Conservation (phyloP, 345 rosid genomes). For the Geranium rotundifolium region DNA sequence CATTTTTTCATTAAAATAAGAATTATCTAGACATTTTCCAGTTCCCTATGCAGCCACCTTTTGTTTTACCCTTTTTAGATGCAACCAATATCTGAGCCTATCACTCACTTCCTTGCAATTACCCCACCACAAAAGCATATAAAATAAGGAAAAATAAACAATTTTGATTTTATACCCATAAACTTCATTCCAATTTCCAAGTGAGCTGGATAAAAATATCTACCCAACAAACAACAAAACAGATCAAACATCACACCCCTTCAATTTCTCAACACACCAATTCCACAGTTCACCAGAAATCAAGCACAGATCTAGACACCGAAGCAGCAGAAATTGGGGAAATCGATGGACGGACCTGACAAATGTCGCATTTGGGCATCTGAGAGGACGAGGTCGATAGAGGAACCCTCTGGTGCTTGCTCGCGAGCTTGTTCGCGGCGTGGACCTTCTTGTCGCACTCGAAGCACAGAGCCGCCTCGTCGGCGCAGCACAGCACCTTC, state of each 20-base stretch:
- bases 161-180: not conserved
- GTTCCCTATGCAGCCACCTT: not conserved
- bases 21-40: not conserved
- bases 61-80: not conserved
- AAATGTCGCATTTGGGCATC: slow-evolving; percentile 86
- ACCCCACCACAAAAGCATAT: not conserved
- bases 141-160: too few relatives aligned
- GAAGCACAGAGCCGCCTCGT: slow-evolving; percentile 96
- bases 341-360: slow-evolving; percentile 39
- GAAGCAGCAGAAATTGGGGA: not conserved
- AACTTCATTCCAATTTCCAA: not conserved
- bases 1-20: too few relatives aligned
- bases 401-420: slow-evolving; percentile 89
- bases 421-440: slow-evolving; percentile 93
- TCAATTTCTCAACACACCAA: not conserved
- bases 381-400: slow-evolving; percentile 57
- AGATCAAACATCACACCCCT: not conserved
- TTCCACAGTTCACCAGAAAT: not conserved
- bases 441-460: slow-evolving; percentile 81
- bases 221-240: not conserved
- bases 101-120: not conserved
- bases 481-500: slow-evolving; percentile 90
- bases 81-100: not conserved
- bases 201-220: not conserved
- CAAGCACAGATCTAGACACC: not conserved